These are phyloP conservation scores for Talaromyces marneffei DNA, from an alignment of 2,329 filamentous ascomycete species.

Conservation along the genomic window DNA sequence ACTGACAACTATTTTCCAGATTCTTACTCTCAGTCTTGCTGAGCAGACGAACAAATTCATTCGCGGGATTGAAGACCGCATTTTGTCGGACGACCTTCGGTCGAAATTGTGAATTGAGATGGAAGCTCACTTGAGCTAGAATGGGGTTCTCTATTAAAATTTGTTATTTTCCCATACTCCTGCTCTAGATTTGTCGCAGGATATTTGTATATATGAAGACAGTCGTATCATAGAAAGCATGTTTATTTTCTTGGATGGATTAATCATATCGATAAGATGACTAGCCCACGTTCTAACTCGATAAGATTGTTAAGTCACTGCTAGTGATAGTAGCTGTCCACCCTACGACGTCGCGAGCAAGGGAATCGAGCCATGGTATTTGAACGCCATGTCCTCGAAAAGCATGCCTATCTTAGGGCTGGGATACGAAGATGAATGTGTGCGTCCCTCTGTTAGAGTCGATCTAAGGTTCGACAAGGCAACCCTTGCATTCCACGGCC, in stretches of 20 bases:
- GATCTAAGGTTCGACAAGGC: background rate
- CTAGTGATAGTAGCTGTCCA: no score
- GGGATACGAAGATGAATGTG: background rate
- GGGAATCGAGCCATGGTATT: background rate
- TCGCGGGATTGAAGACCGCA: constrained; percentile 64
- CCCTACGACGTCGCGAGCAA: background rate
- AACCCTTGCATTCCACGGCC: background rate
- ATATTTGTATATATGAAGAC: background rate
- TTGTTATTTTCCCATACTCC: background rate
- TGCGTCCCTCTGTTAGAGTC: background rate
- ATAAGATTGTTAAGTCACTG: no score
- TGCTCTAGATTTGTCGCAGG: background rate
- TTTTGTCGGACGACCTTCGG: constrained; percentile 45
- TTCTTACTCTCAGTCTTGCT: constrained; percentile 84
- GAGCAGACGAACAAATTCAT: constrained; percentile 97
- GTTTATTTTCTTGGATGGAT: background rate
- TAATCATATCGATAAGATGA: background rate
- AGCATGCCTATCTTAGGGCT: background rate
- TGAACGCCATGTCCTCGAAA: background rate
- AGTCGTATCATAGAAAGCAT: background rate
- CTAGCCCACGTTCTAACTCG: background rate
- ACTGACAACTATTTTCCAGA: constrained; percentile 39
- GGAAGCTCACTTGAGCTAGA: background rate
- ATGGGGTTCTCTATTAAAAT: background rate
- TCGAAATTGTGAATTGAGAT: constrained; percentile 39